These are phyloP conservation scores for Gossypium bickii DNA, from an alignment of 345 rosid species.

Conservation along the genomic window DNA sequence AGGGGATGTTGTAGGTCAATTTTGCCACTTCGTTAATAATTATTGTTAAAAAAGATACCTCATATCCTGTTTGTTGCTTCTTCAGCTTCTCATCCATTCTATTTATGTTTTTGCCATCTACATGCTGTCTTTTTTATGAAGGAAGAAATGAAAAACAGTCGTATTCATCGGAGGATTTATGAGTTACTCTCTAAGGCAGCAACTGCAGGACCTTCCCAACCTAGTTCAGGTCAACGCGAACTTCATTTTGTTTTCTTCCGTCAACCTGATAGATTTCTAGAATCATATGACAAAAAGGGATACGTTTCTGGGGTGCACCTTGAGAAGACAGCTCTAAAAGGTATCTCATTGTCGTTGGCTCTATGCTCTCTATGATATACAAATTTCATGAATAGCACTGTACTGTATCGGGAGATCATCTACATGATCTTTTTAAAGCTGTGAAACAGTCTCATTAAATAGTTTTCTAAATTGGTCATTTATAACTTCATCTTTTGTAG, in stretches of 20 bases:
- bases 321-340: constrained; percentile 75
- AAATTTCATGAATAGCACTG: background rate
- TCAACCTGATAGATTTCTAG: constrained; percentile 68
- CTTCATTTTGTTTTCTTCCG: constrained; percentile 83
- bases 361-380: background rate
- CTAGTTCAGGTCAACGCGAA: constrained; percentile 54
- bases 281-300: constrained; percentile 50
- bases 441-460: background rate
- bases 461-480: background rate
- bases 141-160: constrained; percentile 59
- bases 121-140: constrained; percentile 26
- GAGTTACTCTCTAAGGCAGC: constrained; percentile 66
- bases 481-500: constrained; percentile 32
- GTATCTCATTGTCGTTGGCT: constrained; percentile 28
- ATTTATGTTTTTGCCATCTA: constrained; percentile 13
- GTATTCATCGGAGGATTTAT: constrained; percentile 52
- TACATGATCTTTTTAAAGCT: background rate
- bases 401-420: background rate
- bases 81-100: constrained; percentile 5
- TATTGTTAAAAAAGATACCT: background rate
- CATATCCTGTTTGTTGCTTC: background rate
- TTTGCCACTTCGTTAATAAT: background rate
- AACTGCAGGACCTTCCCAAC: constrained; percentile 32
- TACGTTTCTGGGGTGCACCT: constrained; percentile 66
- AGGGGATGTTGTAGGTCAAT: background rate